Base-by-base conservation (phyloP, 2,329 filamentous ascomycete genomes). In the Paradendryphiella salina region DNA sequence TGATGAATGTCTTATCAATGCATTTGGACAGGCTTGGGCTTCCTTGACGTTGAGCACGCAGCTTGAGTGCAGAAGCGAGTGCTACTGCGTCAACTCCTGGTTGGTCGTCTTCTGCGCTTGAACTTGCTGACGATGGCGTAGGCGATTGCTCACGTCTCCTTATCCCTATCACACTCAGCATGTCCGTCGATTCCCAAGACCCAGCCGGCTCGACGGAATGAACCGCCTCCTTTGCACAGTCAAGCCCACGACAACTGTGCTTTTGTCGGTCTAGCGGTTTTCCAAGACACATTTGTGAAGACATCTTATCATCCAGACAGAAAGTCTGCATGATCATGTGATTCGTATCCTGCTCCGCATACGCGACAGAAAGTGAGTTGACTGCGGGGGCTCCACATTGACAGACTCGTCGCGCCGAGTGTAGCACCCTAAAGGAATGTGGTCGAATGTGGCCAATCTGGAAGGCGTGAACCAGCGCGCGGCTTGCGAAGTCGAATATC, bases 261-360 rank as follows among this genome's bases (percentile, higher is more conserved):
- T 58, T 54, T 6, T 53, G 62, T 37, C 62, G 65, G 7, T 65
- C 70, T 21, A 65, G 64, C 14, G 61, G 77, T 50, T 79, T 76
- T 36, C 79, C 78, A 43, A 86, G 80, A 64, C 81, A 85, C 9
- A 89, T 82, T 36, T 68, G 66, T n/a, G 69, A 43, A 75, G 77
- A 62, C 78, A 81, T 29, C 72, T 77, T 44, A 9, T 82, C 80
- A 8, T 78, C 72, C 0, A 84, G 80, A 0, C 79, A 74, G 61
- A 85, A 88, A 0, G 80, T 86, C 45, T 88, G 84, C 55, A 90
- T 75, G 15, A 89, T 77, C 49, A 86, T 83, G 40, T 86, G 80
- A 9, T 82, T 80, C 0, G 81, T 82, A 15, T 84, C 81, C 3
- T 77, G 74, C 51, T 82, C 80, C 3, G 79, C 79, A 64, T 89